A percentile compares a stretch with the other conserved stretches of the same genome.
phyloP scores from a whole-genome alignment of 2,329 filamentous ascomycete species.

The Aspergillus aculeatinus region DNA sequence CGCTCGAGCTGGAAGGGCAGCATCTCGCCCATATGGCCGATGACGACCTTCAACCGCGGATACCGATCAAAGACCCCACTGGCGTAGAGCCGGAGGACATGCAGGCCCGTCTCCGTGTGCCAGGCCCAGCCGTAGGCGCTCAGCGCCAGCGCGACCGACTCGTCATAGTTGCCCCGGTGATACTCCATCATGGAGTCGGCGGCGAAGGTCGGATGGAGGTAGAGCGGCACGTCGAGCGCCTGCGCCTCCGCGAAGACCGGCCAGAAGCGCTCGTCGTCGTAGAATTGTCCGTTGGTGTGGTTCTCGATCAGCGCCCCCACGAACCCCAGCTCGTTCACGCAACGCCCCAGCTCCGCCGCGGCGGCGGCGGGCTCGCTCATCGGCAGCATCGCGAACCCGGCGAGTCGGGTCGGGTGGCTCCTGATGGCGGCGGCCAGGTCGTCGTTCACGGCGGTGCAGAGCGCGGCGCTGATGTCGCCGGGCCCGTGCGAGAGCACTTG shows the following conservation, averaged over 20 bases:
- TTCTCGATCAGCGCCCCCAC: conserved; percentile 51
- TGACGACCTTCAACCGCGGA: conserved; percentile 54
- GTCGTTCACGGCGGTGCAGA: conserved; percentile 31
- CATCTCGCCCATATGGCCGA: conserved; percentile 56
- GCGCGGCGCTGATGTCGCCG: conserved; percentile 6
- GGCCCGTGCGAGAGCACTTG: conserved; percentile 20
- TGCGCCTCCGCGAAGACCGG: conserved; percentile 45
- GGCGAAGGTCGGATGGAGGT: conserved; percentile 52
- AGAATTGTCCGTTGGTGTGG: conserved; percentile 40
- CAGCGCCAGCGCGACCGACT: conserved; percentile 17
- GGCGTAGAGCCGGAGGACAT: conserved; percentile 48
- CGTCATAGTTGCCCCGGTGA: conserved; percentile 41
- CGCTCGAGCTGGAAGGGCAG: conserved; percentile 57
- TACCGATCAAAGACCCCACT: conserved; percentile 57
- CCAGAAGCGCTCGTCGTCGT: conserved; percentile 47
- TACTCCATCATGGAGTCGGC: conserved; percentile 24
- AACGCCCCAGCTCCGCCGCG: conserved; percentile 38
- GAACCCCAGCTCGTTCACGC: conserved; percentile 47
- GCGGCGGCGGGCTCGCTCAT: conserved; percentile 39
- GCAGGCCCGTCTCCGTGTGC: conserved; percentile 39
- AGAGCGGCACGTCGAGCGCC: conserved; percentile 52
- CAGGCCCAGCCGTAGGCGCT: conserved; percentile 35
- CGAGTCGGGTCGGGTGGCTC: conserved; percentile 38
- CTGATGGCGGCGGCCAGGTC: conserved; percentile 32
- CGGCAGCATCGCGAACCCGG: conserved; percentile 46